These are phyloP conservation scores for Dianthus caryophyllus DNA, from an alignment of 148 eudicot genomes.

Conservation along the genomic window DNA sequence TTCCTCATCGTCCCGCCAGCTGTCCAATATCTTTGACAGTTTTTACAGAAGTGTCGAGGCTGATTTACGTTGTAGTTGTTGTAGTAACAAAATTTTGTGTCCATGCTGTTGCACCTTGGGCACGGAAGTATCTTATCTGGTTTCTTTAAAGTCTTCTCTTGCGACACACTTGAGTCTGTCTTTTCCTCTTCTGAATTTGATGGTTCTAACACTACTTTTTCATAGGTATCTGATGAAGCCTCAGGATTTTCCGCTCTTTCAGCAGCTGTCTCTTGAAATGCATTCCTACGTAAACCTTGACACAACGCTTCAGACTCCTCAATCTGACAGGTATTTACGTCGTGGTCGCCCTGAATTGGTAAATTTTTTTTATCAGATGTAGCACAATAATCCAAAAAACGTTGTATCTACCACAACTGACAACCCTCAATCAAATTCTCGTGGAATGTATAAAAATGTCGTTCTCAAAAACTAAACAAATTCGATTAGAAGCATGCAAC, in stretches of 20 bases:
- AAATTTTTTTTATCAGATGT: not conserved
- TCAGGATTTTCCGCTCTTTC: slow-evolving; percentile 15
- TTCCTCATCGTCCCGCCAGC: slow-evolving; percentile 82
- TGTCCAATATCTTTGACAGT: slow-evolving; percentile 82
- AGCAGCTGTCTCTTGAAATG: slow-evolving; percentile 21
- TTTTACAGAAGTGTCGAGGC: slow-evolving; percentile 72
- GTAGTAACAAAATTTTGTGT: slow-evolving; percentile 75
- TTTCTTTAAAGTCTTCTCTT: slow-evolving; percentile 55
- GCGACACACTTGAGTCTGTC: slow-evolving; percentile 32
- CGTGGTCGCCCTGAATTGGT: slow-evolving; percentile 15
- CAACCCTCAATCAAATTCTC: not conserved
- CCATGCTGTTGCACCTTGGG: slow-evolving; percentile 79
- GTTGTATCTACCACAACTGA: not conserved
- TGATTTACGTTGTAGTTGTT: slow-evolving; percentile 77
- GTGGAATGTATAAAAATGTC: not conserved
- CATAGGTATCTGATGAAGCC: slow-evolving; percentile 20
- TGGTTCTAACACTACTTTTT: slow-evolving; percentile 14
- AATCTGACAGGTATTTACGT: not conserved
- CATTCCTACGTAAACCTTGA: slow-evolving; percentile 25
- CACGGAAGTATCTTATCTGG: slow-evolving; percentile 70
- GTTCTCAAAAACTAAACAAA: too few relatives aligned
- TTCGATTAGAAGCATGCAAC: not conserved
- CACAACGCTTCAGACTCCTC: slow-evolving; percentile 9
- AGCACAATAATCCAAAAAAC: not conserved
- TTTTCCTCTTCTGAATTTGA: slow-evolving; percentile 34